Evolutionary conservation across 1,284 basidiomycete species (phyloP), one percentile per base, ranked within the genome.

Genomic region (Volvariella volvacea): DNA sequence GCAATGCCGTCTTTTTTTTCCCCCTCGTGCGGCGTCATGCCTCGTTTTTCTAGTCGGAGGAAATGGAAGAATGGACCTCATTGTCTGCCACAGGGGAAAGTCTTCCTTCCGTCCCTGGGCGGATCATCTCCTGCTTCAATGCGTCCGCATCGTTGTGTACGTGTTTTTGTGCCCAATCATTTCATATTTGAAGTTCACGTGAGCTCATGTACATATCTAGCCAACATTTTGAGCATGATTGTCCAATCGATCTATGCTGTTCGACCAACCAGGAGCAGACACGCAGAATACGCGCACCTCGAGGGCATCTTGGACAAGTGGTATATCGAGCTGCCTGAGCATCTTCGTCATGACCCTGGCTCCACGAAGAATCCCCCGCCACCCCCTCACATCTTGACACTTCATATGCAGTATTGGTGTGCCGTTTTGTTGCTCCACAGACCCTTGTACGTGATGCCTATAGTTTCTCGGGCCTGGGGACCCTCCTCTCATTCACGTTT

Each of bases 321-420:
- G 88, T 83, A 81, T 56, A 64, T 87, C 36, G 78, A 83, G 22
- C 71, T 92, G 1, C 83, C 86, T 0, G 74, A 78, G 30, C 77
- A 86, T 55, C 63, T 92, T 14, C 76, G 77, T 22, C 78, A 75
- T 53, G 81, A 85, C 47, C 65, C 75, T 22, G 71, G 70, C 28
- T 65, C 63, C 12, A 56, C 58, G 41, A 73, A 66, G 52, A 61
- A 59, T 32, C 57, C 59, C 12, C 57, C 64, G 25, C 67, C 75
- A 16, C 66, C 74, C 0, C 82, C 83, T 2, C 81, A 88, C 54
- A 66, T 90, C 20, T 62, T 91, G 42, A 82, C 81, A 22, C 65
- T 92, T 34, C 89, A 92, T 56, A 84, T 90, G 78, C 82, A 88
- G 56, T 92, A 91, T 56, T 92, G 89, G 85, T 87, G 83, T 55